phyloP scores from a whole-genome alignment of 2,329 filamentous ascomycete species.

The Fusarium sp. region DNA sequence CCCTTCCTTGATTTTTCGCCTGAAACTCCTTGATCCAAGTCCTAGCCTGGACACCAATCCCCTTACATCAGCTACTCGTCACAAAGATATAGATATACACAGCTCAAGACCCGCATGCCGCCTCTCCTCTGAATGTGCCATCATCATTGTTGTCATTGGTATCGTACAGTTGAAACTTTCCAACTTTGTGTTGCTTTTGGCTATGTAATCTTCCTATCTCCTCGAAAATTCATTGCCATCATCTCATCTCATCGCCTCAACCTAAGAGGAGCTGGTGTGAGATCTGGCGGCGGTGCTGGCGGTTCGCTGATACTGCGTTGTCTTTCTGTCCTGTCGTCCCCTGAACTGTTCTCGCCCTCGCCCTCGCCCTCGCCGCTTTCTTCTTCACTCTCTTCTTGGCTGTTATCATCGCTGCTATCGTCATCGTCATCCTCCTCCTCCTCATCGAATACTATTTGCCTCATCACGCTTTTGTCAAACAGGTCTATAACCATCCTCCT shows the following conservation, averaged over 20 bases:
- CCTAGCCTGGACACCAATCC: constrained; percentile 6
- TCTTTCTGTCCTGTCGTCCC: constrained; percentile 66
- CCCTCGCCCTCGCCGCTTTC: constrained; percentile 58
- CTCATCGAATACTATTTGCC: constrained; percentile 81
- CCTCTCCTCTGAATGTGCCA: constrained; percentile 1
- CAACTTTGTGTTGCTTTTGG: constrained; percentile 19
- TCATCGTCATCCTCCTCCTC: constrained; percentile 60
- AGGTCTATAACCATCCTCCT: constrained; percentile 92
- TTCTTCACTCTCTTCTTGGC: constrained; percentile 55
- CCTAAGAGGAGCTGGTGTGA: constrained; percentile 51
- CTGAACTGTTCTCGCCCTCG: constrained; percentile 62
- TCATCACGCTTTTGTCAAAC: constrained; percentile 90
- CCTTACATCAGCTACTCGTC: constrained; percentile 9
- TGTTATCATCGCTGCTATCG: constrained; percentile 70
- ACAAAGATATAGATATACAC: constrained; percentile 25
- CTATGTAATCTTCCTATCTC: constrained; percentile 8
- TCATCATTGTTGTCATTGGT: constrained; percentile 33
- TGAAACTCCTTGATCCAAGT: constrained; percentile 31
- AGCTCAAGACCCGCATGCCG: constrained; percentile 16
- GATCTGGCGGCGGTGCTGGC: constrained; percentile 47
- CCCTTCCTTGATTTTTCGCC: constrained; percentile 13
- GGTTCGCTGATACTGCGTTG: constrained; percentile 65
- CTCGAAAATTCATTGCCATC: background rate
- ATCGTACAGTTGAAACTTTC: constrained; percentile 32
- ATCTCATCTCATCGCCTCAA: constrained; percentile 46